Conservation (phyloP, 2,329 filamentous ascomycete genomes). For the Cytospora piceicola region DNA sequence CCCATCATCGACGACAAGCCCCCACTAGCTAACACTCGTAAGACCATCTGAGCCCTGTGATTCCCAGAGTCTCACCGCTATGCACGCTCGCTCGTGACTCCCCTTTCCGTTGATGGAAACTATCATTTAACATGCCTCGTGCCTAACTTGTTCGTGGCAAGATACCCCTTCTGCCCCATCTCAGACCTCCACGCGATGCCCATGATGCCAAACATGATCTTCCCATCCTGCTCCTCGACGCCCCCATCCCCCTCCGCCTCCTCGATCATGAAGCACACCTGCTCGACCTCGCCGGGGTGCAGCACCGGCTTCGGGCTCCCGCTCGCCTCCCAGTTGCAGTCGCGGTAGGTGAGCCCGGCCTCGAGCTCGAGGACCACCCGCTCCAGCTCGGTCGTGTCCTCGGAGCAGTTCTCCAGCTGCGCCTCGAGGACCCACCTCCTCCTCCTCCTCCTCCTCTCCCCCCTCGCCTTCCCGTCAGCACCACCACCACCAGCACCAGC, state of each 20-base stretch:
- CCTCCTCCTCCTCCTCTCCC: constrained; percentile 30
- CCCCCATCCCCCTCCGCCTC: constrained; percentile 44
- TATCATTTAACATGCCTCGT: constrained; percentile 43
- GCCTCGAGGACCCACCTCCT: constrained; percentile 80
- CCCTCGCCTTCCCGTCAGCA: constrained; percentile 12
- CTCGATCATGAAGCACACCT: constrained; percentile 66
- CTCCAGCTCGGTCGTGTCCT: constrained; percentile 80
- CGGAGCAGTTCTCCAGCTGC: constrained; percentile 92
- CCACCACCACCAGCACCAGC: constrained; percentile 21
- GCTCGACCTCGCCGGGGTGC: constrained; percentile 66
- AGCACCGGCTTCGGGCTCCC: constrained; percentile 56
- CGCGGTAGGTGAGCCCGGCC: constrained; percentile 53
- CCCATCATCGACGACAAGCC: neutral
- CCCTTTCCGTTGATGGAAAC: neutral
- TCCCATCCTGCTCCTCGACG: constrained; percentile 60
- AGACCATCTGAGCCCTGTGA: no score
- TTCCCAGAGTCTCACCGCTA: no score
- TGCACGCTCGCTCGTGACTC: neutral
- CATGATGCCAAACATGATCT: constrained; percentile 76
- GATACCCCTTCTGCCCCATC: constrained; percentile 85
- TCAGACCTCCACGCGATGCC: constrained; percentile 86
- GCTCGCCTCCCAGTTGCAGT: constrained; percentile 60
- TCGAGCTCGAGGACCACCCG: constrained; percentile 60
- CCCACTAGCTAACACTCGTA: neutral
- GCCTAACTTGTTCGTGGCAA: constrained; percentile 83